Conservation (phyloP, 345 rosid species). For the Toxicodendron radicans region DNA sequence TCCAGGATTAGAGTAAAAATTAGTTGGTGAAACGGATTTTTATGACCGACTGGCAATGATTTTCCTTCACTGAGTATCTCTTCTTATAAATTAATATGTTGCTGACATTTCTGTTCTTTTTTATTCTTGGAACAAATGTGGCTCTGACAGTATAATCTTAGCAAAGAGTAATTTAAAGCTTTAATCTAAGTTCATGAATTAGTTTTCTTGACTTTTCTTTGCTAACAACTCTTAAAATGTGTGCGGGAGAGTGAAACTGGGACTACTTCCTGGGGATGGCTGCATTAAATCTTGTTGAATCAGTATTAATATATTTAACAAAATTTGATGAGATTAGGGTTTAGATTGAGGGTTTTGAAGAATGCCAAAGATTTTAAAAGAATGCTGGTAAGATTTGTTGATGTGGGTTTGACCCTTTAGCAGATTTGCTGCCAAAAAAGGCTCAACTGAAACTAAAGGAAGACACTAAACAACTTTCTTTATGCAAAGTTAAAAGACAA, state of each 20-base stretch:
- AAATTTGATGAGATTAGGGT: conserved; percentile 1
- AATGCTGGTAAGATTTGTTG: conserved; percentile 17
- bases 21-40: conserved; percentile 17
- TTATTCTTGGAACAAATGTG: neutral
- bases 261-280: too few relatives aligned
- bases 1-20: conserved; percentile 6
- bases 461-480: conserved; percentile 19
- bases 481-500: conserved; percentile 20
- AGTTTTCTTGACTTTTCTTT: neutral
- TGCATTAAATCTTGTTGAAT: neutral
- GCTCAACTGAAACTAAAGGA: conserved; percentile 27
- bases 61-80: conserved; percentile 14
- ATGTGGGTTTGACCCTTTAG: conserved; percentile 14
- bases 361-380: neutral
- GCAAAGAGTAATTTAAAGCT: neutral
- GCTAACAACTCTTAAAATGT: neutral
- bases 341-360: conserved; percentile 8
- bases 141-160: neutral
- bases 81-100: conserved; percentile 8
- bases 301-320: neutral
- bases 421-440: conserved; percentile 21
- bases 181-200: neutral
- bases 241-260: neutral
- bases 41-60: conserved; percentile 12
- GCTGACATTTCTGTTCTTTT: conserved; percentile 14